Conservation (phyloP, 116 monocot genomes). For the Iris pallida region DNA sequence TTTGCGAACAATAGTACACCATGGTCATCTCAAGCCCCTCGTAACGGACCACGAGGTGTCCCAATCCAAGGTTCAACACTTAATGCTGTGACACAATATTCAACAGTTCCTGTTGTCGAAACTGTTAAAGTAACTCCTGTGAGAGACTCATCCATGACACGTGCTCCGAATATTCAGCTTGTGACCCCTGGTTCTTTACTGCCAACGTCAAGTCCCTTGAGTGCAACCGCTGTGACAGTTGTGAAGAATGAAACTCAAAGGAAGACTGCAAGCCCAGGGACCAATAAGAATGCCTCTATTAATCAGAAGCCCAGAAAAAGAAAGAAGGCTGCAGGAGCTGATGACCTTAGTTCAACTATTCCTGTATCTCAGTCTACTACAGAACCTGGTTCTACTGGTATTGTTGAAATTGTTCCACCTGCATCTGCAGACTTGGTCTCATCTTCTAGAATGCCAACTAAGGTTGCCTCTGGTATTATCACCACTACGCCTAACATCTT, state of each 20-base stretch:
- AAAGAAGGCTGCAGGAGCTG: conserved; percentile 37
- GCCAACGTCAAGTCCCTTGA: conserved; percentile 12
- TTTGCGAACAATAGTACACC: conserved; percentile 31
- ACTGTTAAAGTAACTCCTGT: conserved; percentile 45
- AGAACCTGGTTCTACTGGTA: conserved; percentile 24
- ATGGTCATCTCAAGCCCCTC: conserved; percentile 49
- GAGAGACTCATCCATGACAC: conserved; percentile 39
- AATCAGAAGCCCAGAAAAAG: conserved; percentile 58
- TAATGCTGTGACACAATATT: conserved; percentile 26
- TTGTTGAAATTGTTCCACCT: conserved; percentile 15
- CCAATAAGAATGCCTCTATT: neutral
- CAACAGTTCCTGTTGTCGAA: conserved; percentile 38
- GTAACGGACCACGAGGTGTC: conserved; percentile 38
- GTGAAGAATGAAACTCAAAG: conserved; percentile 3
- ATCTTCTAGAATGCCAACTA: conserved; percentile 23
- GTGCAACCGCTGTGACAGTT: neutral
- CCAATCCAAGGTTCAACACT: conserved; percentile 39
- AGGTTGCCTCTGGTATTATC: conserved; percentile 18
- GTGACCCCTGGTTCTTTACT: conserved; percentile 33
- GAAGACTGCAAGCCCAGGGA: conserved; percentile 6
- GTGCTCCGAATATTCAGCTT: conserved; percentile 35
- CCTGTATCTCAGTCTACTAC: conserved; percentile 25
- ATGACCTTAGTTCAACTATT: conserved; percentile 13
- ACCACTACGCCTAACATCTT: conserved; percentile 9
- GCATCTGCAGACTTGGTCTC: conserved; percentile 6